phyloP scores from a whole-genome alignment of 768 basidiomycete genomes.

The Rhizopogon roseolus region DNA sequence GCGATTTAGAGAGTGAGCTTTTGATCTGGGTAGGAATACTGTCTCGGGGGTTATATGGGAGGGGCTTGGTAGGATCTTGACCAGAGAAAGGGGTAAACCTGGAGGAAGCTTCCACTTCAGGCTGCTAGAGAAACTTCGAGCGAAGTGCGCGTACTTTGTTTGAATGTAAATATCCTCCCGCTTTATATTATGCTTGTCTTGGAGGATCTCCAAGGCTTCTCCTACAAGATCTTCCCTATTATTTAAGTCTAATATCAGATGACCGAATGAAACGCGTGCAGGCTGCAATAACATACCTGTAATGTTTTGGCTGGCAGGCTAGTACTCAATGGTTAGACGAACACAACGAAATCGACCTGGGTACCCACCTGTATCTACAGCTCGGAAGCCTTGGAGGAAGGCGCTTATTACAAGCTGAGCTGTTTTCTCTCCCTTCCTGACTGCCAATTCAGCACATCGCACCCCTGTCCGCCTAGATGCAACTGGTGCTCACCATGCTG shows the following conservation, averaged over 20 bases:
- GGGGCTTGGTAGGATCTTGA: conserved; percentile 63
- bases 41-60: conserved; percentile 65
- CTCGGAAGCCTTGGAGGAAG: conserved; percentile 71
- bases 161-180: conserved; percentile 74
- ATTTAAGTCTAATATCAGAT: background rate
- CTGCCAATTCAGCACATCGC: conserved; percentile 1
- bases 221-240: conserved; percentile 78
- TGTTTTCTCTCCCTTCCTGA: conserved; percentile 77
- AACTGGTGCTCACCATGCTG: conserved; percentile 49
- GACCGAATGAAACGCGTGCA: background rate
- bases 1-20: conserved; percentile 57
- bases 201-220: conserved; percentile 55
- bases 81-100: conserved; percentile 75
- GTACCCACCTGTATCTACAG: conserved; percentile 73
- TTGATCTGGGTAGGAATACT: conserved; percentile 55
- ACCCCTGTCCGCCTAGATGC: background rate
- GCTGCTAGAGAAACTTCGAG: background rate
- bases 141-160: conserved; percentile 54
- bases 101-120: background rate
- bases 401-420: conserved; percentile 64
- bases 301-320: conserved; percentile 74
- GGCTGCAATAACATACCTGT: conserved; percentile 39
- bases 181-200: conserved; percentile 52
- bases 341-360: background rate
- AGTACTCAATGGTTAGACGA: conserved; percentile 13